Conservation (phyloP, 768 basidiomycete species). For the Leccinum barrowsii region DNA sequence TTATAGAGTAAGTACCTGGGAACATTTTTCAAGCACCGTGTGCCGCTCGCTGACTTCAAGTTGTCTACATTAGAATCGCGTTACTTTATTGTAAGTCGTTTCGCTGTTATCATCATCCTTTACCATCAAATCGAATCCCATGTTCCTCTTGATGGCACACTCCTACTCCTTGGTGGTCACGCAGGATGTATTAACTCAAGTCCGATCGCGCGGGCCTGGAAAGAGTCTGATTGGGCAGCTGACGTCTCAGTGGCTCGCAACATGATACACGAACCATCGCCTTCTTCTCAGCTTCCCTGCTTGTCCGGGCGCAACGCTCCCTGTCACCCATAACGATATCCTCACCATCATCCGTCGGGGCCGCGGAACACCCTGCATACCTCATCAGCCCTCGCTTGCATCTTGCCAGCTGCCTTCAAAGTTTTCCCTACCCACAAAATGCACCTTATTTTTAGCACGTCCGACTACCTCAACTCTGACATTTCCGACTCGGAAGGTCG, state of each 20-base stretch:
- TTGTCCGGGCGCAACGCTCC: not conserved
- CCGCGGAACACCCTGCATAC: not conserved
- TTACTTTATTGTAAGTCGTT: not conserved
- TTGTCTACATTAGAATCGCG: not conserved
- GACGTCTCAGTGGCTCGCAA: slow-evolving; percentile 12
- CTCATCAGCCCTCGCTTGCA: not conserved
- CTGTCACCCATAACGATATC: not conserved
- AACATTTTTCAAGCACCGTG: no score
- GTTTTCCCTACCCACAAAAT: slow-evolving; percentile 3
- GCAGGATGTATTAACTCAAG: not conserved
- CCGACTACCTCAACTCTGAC: slow-evolving; percentile 18
- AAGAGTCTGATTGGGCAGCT: not conserved
- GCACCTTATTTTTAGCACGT: slow-evolving; percentile 20
- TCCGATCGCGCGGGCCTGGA: not conserved
- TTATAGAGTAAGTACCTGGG: not conserved
- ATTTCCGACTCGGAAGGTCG: slow-evolving; percentile 19
- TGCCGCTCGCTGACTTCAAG: no score
- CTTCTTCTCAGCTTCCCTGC: slow-evolving; percentile 3
- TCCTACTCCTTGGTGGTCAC: no score
- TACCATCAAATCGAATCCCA: no score
- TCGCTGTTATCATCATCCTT: no score
- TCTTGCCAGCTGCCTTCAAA: not conserved
- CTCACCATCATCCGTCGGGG: not conserved
- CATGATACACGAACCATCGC: slow-evolving; percentile 3
- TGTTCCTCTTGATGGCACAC: no score